Percentiles rank a stretch among this genome's conserved stretches.
Evolutionary conservation across 352 stramenopile species (phyloP).

Genomic region (Globisporangium cederbergense): DNA sequence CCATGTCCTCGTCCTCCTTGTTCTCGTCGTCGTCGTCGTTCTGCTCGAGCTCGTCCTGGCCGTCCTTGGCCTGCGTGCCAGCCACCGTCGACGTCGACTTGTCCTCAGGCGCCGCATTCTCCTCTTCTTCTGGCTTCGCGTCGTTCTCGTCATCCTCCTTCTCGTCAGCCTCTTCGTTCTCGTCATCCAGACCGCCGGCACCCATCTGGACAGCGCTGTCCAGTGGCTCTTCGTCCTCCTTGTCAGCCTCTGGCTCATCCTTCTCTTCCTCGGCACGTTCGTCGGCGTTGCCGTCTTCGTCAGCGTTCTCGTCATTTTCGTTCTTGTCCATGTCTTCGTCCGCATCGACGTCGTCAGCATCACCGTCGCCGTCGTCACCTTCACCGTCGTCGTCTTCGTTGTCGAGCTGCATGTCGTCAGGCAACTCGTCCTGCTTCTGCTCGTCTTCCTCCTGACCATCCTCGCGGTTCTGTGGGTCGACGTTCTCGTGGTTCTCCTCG

Average conservation of each 20-base stretch:
- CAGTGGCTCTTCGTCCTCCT: conserved; percentile 66
- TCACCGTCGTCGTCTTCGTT: conserved; percentile 36
- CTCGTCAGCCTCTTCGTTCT: conserved; percentile 62
- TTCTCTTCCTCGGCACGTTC: conserved; percentile 44
- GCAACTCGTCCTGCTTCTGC: conserved; percentile 64
- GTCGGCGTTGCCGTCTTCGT: conserved; percentile 36
- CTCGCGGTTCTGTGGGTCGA: conserved; percentile 56
- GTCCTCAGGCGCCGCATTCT: conserved; percentile 30
- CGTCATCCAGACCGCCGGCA: conserved; percentile 70
- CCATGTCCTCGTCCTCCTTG: conserved; percentile 36
- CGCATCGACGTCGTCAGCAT: conserved; percentile 38
- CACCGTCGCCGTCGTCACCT: conserved; percentile 35
- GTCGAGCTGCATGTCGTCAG: conserved; percentile 86
- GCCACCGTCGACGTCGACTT: conserved; percentile 57
- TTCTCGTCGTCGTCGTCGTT: conserved; percentile 45
- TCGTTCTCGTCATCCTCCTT: conserved; percentile 64
- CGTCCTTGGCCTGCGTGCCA: conserved; percentile 82
- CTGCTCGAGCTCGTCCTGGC: conserved; percentile 67
- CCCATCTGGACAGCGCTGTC: conserved; percentile 70
- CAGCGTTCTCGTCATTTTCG: conserved; percentile 33
- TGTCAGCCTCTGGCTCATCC: conserved; percentile 53
- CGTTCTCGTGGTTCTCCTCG: conserved; percentile 62
- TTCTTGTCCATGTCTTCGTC: conserved; percentile 56
- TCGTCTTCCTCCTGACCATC: conserved; percentile 43
- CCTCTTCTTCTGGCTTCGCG: conserved; percentile 44